Conservation (phyloP, 352 stramenopile species). For the Globisporangium spiculum region DNA sequence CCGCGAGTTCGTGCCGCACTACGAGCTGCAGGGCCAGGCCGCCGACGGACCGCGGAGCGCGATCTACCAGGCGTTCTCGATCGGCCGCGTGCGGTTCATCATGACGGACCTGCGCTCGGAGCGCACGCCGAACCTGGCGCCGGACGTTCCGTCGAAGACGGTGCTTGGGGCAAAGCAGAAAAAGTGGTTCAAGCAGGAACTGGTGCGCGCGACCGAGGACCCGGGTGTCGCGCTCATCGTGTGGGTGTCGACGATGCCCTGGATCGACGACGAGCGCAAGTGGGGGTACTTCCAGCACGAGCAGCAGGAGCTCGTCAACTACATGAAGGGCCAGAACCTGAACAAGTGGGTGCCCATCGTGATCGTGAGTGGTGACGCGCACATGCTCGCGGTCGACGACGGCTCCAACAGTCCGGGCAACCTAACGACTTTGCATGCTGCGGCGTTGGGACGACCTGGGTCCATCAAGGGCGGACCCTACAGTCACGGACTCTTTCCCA, state of each 20-base stretch:
- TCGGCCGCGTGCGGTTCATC: constrained; percentile 83
- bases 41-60: constrained; percentile 28
- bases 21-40: constrained; percentile 30
- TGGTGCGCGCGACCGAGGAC: constrained; percentile 57
- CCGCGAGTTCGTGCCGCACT: constrained; percentile 80
- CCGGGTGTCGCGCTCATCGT: constrained; percentile 63
- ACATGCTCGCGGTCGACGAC: constrained; percentile 89
- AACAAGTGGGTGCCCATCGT: constrained; percentile 75
- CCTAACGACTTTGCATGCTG: constrained; percentile 76
- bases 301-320: constrained; percentile 73
- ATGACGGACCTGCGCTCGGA: constrained; percentile 80
- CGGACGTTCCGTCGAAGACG: constrained; percentile 71
- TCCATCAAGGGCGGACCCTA: constrained; percentile 88
- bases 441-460: constrained; percentile 71
- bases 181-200: constrained; percentile 83
- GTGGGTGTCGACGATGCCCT: constrained; percentile 88
- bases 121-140: constrained; percentile 62
- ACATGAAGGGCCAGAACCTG: constrained; percentile 58
- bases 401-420: constrained; percentile 70
- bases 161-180: constrained; percentile 84
- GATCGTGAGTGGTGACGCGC: constrained; percentile 83
- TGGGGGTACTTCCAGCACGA: constrained; percentile 86
- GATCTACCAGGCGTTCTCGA: constrained; percentile 78
- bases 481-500: constrained; percentile 78
- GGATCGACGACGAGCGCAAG: constrained; percentile 83